A percentile compares a stretch with the other conserved stretches of the same genome.
These are phyloP conservation scores for Xerophyta viscosa DNA, from an alignment of 106 monocot species.

Conservation along the genomic window DNA sequence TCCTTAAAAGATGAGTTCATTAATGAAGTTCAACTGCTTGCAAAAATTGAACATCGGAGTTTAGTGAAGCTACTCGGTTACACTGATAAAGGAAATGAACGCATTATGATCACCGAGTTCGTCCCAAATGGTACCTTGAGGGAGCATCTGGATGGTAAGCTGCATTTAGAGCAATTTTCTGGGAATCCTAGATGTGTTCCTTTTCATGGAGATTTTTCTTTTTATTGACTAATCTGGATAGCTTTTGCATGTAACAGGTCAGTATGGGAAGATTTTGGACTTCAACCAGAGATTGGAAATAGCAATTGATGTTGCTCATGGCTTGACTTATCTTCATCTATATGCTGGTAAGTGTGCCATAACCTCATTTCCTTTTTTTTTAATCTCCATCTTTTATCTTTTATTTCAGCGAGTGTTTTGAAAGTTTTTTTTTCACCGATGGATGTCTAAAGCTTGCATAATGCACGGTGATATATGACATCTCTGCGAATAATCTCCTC, in stretches of 20 bases:
- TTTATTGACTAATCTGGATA: no score
- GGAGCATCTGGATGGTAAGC: constrained; percentile 84
- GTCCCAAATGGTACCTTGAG: constrained; percentile 82
- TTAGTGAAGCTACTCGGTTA: constrained; percentile 74
- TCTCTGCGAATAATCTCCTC: no score
- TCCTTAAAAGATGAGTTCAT: constrained; percentile 56
- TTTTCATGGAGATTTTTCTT: not conserved
- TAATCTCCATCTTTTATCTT: no score
- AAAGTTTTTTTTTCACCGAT: no score
- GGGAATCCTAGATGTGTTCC: not conserved
- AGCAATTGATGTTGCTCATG: constrained; percentile 87
- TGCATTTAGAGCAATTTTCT: not conserved
- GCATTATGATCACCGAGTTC: constrained; percentile 73
- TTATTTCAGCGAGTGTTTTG: no score
- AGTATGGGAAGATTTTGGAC: constrained; percentile 48
- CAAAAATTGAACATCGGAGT: constrained; percentile 71
- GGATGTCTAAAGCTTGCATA: no score
- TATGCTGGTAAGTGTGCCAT: constrained; percentile 47
- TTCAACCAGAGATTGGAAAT: constrained; percentile 79
- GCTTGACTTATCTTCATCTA: constrained; percentile 81
- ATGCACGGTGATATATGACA: no score
- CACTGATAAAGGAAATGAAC: constrained; percentile 65
- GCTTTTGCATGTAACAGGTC: no score
- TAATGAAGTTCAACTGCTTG: constrained; percentile 77
- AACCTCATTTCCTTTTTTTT: no score